Percentiles rank a stretch among this genome's conserved stretches.
Evolutionary conservation across 2,329 filamentous ascomycete species (phyloP).

Genomic region (Fusarium sp.): DNA sequence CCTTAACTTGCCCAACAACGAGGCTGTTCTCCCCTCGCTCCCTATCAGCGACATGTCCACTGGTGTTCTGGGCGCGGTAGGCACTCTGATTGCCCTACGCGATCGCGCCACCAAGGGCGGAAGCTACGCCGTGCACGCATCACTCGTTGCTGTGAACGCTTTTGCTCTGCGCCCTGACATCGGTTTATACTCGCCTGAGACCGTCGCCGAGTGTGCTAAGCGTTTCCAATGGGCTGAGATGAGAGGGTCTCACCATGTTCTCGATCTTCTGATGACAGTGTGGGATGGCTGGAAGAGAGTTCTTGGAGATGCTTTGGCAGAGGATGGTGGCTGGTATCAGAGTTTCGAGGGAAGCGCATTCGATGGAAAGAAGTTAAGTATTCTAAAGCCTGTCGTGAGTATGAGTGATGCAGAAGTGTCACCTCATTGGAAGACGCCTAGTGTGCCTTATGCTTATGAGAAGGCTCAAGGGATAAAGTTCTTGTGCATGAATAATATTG

Average conservation of each 20-base stretch:
- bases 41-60: constrained; percentile 56
- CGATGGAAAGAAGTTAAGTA: constrained; percentile 18
- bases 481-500: not conserved
- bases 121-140: constrained; percentile 27
- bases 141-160: constrained; percentile 10
- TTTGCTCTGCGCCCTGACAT: constrained; percentile 16
- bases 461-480: constrained; percentile 21
- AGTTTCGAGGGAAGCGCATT: constrained; percentile 20
- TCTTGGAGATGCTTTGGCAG: not conserved
- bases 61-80: constrained; percentile 51
- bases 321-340: constrained; percentile 17
- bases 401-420: constrained; percentile 2
- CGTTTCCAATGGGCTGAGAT: constrained; percentile 32
- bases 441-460: constrained; percentile 28
- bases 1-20: constrained; percentile 2
- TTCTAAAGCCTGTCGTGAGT: constrained; percentile 21
- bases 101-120: constrained; percentile 48
- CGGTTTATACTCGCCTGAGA: constrained; percentile 12
- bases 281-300: constrained; percentile 29
- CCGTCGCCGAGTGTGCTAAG: constrained; percentile 2
- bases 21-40: constrained; percentile 42
- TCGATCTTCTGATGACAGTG: constrained; percentile 23
- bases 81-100: constrained; percentile 51
- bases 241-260: constrained; percentile 27
- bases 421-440: constrained; percentile 22